Conservation (phyloP, 1,284 basidiomycete genomes). For the Paramarasmius palmivorus region DNA sequence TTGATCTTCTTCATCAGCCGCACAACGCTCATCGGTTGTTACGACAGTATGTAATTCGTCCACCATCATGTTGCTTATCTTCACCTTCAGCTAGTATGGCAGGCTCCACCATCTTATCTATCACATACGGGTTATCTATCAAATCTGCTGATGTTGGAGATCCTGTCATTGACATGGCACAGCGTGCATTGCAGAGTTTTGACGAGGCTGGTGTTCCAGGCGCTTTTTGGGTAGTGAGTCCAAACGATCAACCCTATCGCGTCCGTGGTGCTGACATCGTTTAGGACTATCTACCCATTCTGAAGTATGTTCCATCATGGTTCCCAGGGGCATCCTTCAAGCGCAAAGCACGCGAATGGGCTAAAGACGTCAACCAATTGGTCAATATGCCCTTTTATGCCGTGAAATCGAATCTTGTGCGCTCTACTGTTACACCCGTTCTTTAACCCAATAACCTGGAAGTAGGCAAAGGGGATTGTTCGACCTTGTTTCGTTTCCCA, state of each 20-base stretch:
- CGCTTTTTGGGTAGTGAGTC: neutral
- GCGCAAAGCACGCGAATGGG: slow-evolving; percentile 15
- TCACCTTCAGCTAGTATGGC: no score
- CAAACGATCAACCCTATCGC: neutral
- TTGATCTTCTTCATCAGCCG: no score
- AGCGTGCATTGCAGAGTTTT: neutral
- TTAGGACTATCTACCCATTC: slow-evolving; percentile 28
- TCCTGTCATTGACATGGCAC: neutral
- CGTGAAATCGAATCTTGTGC: slow-evolving; percentile 23
- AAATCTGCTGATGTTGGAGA: neutral
- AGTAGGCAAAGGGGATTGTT: slow-evolving; percentile 1
- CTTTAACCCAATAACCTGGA: no score
- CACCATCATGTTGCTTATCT: no score
- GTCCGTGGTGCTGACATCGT: no score
- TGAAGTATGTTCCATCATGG: slow-evolving; percentile 39
- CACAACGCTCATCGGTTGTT: no score
- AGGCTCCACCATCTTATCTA: no score
- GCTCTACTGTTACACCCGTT: no score
- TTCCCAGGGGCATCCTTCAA: slow-evolving; percentile 33
- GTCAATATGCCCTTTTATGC: slow-evolving; percentile 19
- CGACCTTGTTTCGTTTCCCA: slow-evolving; percentile 5
- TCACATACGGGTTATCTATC: neutral
- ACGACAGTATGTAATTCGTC: no score
- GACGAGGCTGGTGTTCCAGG: neutral
- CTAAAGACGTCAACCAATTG: slow-evolving; percentile 15